Base-by-base conservation (phyloP, 1,284 basidiomycete species). In the Meripilus lineatus region DNA sequence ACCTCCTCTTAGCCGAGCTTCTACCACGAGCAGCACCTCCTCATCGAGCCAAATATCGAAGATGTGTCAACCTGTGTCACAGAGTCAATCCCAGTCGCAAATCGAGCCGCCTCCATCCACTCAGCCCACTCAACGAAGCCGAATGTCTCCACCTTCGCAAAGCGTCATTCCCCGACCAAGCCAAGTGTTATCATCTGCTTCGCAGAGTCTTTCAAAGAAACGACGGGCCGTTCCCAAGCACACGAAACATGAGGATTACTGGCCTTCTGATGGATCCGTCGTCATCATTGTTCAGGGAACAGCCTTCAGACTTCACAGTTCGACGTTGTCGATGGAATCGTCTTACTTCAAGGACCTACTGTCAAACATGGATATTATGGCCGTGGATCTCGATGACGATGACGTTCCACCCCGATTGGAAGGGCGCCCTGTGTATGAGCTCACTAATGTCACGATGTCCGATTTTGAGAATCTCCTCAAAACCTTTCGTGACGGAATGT, bases 191-290 rank as follows among this genome's bases (percentile, higher is more conserved):
- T 8, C 8, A 30, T 8, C 28, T 8, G 10, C 8, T 30, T 30
- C 28, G n/a, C 28, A n/a, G 28, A 30, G n/a, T 8, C 28, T n/a
- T n/a, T n/a, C n/a, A n/a, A n/a, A n/a, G n/a, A n/a, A n/a, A n/a
- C n/a, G n/a, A n/a, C n/a, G n/a, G n/a, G n/a, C n/a, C n/a, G n/a
- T n/a, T n/a, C n/a, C n/a, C 28, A 35, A 35, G 33, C 17, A 24
- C n/a, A 38, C 17, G 10, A 48, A 45, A 23, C 57, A 59, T 37
- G 32, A 41, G 1, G 49, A 49, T 6, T 67, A 64, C 45, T 69
- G 68, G 66, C 55, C 58, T 25, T 54, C 63, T 2, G 69, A 70
- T 42, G 68, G 66, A 7, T 65, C 62, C 7, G 57, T 67, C 17
- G 50, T 66, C 17, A 28, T 70, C 7, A 58, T 63, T 32, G 53